Evolutionary conservation across 2,329 filamentous ascomycete genomes (phyloP).

Genomic region (Cercospora sesami): DNA sequence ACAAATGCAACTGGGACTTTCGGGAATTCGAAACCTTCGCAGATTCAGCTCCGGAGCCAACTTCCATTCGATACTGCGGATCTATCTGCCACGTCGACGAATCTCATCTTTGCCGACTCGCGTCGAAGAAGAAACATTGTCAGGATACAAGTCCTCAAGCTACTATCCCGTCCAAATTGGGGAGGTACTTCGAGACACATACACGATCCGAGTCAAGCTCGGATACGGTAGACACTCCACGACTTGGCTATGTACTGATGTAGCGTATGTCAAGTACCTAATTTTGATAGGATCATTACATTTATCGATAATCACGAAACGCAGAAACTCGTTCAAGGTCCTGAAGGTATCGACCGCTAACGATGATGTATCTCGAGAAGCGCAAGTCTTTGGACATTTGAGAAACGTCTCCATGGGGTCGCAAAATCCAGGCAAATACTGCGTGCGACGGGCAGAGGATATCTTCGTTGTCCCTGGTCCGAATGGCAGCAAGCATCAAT

Average conservation of each 20-base stretch:
- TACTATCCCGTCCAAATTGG: not conserved
- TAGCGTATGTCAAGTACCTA: not conserved
- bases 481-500: not conserved
- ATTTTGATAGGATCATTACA: not conserved
- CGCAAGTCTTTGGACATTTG: not conserved
- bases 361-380: not conserved
- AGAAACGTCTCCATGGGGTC: not conserved
- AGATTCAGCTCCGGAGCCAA: not conserved
- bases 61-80: not conserved
- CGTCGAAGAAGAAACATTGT: not conserved
- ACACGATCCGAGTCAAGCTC: not conserved
- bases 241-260: not conserved
- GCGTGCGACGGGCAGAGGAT: not conserved
- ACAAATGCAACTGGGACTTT: not conserved
- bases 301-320: not conserved
- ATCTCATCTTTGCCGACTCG: not conserved
- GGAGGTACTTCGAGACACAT: not conserved
- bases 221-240: not conserved
- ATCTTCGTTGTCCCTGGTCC: not conserved
- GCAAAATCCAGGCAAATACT: not conserved
- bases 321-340: not conserved
- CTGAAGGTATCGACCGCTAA: not conserved
- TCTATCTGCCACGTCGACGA: not conserved
- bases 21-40: not conserved
- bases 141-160: not conserved